A percentile compares a stretch with the other conserved stretches of the same genome.
Evolutionary conservation across 306 rosid genomes (phyloP).

Genomic region (Ormosia emarginata): DNA sequence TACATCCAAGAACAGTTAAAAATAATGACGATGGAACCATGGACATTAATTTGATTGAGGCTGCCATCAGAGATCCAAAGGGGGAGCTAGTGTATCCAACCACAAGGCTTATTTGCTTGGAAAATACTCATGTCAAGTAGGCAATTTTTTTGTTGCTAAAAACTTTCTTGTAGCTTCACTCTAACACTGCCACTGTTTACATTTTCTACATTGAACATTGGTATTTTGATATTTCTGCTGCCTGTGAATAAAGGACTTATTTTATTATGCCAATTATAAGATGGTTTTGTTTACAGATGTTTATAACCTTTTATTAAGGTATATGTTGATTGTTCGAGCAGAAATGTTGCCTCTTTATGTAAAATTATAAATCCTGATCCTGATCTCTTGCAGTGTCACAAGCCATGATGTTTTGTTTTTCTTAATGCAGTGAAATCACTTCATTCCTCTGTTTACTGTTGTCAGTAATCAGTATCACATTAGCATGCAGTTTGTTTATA

Average conservation of each 20-base stretch:
- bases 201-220: not conserved
- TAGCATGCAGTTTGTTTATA: not conserved
- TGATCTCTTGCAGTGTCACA: not conserved
- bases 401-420: not conserved
- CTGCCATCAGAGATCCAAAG: conserved; percentile 71
- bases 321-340: not conserved
- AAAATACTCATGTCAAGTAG: conserved; percentile 90
- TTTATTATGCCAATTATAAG: not conserved
- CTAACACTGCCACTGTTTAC: not conserved
- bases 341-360: no score
- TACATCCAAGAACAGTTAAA: conserved; percentile 68
- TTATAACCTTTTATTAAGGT: not conserved
- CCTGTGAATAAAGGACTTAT: not conserved
- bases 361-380: no score
- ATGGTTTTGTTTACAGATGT: not conserved
- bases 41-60: conserved; percentile 68
- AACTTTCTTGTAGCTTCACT: not conserved
- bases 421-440: not conserved
- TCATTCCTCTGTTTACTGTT: not conserved
- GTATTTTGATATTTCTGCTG: not conserved
- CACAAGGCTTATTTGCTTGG: conserved; percentile 89
- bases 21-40: conserved; percentile 86
- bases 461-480: not conserved
- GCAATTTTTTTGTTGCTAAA: conserved; percentile 2
- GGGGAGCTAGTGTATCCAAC: conserved; percentile 68